Conservation (phyloP, 2,329 filamentous ascomycete species). For the Akanthomyces uredinophilus region DNA sequence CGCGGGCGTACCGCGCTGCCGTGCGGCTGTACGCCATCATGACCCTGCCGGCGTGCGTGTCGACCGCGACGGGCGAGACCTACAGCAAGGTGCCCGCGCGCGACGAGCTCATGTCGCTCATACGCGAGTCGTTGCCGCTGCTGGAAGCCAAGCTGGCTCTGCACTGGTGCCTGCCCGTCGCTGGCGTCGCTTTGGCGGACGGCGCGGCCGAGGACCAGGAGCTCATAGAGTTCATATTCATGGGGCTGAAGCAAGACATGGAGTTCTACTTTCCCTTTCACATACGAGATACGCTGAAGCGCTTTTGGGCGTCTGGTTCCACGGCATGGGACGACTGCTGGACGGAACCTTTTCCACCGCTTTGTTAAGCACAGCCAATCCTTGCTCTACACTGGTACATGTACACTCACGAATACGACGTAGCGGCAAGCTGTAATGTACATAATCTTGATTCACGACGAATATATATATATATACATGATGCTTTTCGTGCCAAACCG, state of each 20-base stretch:
- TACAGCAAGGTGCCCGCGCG: neutral
- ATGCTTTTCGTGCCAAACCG: neutral
- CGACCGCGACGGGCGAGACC: neutral
- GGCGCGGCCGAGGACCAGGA: neutral
- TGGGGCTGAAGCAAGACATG: neutral
- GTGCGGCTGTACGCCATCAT: slow-evolving; percentile 5
- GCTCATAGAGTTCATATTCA: neutral
- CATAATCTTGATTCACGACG: neutral
- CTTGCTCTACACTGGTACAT: neutral
- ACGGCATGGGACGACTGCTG: neutral
- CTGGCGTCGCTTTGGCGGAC: neutral
- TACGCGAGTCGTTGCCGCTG: neutral
- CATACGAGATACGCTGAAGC: neutral
- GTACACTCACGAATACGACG: neutral
- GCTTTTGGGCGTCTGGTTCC: neutral
- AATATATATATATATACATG: neutral
- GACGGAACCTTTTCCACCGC: neutral
- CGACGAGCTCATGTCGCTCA: neutral
- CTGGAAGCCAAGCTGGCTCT: neutral
- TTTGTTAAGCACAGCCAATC: neutral
- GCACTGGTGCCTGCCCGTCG: slow-evolving; percentile 4
- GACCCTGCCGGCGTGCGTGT: neutral
- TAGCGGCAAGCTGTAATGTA: neutral
- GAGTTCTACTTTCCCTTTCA: neutral
- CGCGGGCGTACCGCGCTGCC: slow-evolving; percentile 1